Conservation (phyloP, 1,139 yeast species). For the Debaryomyces sp. region DNA sequence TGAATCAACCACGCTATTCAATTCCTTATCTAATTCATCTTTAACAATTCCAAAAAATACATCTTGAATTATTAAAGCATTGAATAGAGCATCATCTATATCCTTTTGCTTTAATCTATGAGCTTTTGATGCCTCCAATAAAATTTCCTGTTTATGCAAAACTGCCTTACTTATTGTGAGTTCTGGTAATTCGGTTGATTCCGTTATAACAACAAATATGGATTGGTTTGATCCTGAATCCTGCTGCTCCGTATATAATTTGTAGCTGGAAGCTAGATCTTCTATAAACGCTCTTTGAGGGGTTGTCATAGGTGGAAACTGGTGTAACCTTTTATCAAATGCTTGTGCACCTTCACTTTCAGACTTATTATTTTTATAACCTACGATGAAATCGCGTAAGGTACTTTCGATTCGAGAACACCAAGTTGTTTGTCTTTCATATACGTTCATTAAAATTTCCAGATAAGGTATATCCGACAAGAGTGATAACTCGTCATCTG, state of each 20-base stretch:
- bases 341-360: conserved; percentile 17
- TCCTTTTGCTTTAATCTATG: conserved; percentile 19
- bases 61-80: conserved; percentile 58
- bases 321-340: conserved; percentile 33
- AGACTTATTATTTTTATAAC: conserved; percentile 22
- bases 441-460: conserved; percentile 45
- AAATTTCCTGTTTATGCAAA: conserved; percentile 33
- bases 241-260: conserved; percentile 66
- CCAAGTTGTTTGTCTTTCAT: conserved; percentile 60
- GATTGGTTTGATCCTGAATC: conserved; percentile 81
- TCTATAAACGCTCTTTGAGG: conserved; percentile 75
- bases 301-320: conserved; percentile 73
- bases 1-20: conserved; percentile 25
- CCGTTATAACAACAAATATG: conserved; percentile 58
- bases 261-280: conserved; percentile 61
- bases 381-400: conserved; percentile 50
- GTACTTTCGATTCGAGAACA: conserved; percentile 61
- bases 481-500: conserved; percentile 20
- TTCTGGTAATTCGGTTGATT: conserved; percentile 34
- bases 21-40: conserved; percentile 42
- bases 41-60: conserved; percentile 56
- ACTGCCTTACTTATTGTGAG: conserved; percentile 31
- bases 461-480: conserved; percentile 38
- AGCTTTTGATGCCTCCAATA: conserved; percentile 25
- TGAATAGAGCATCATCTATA: conserved; percentile 34